Evolutionary conservation across 2,329 filamentous ascomycete genomes (phyloP).

Genomic region (Trichoderma citrinoviride): DNA sequence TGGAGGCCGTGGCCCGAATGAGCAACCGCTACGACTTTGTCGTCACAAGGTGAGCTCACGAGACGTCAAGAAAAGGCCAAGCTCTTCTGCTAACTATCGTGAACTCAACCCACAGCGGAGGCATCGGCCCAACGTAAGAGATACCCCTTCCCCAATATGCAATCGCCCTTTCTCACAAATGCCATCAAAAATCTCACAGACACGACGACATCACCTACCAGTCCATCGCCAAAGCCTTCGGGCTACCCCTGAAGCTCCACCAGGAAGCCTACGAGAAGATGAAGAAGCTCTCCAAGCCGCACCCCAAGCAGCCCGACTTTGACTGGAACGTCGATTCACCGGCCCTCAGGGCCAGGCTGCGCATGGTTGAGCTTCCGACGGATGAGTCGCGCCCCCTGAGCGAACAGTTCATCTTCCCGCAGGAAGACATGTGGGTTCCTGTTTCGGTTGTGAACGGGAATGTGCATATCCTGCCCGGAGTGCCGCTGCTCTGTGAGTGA

Average conservation of each 20-base stretch:
- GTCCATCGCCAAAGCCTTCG: constrained; percentile 88
- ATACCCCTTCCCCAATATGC: not conserved
- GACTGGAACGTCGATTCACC: constrained; percentile 82
- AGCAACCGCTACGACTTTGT: constrained; percentile 89
- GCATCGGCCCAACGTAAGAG: constrained; percentile 87
- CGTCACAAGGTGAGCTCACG: constrained; percentile 64
- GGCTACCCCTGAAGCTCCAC: constrained; percentile 73
- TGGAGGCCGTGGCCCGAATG: constrained; percentile 85
- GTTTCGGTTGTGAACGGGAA: constrained; percentile 88
- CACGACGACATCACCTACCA: constrained; percentile 98
- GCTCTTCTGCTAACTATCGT: not conserved
- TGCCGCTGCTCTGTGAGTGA: constrained; percentile 72
- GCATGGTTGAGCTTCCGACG: constrained; percentile 86
- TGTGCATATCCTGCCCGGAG: constrained; percentile 86
- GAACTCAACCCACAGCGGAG: constrained; percentile 55
- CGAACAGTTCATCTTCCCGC: constrained; percentile 75
- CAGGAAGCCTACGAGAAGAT: constrained; percentile 74
- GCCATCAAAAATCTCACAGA: constrained; percentile 42
- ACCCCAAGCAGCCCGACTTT: constrained; percentile 71
- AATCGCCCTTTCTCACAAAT: constrained; percentile 20
- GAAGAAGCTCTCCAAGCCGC: constrained; percentile 74
- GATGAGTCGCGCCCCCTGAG: constrained; percentile 63
- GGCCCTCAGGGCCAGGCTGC: constrained; percentile 73
- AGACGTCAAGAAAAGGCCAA: no score
- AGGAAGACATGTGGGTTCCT: constrained; percentile 86